Percentiles rank a stretch among this genome's conserved stretches.
Conservation (phyloP, 257 asterid species). For the Coffea eugenioides region DNA sequence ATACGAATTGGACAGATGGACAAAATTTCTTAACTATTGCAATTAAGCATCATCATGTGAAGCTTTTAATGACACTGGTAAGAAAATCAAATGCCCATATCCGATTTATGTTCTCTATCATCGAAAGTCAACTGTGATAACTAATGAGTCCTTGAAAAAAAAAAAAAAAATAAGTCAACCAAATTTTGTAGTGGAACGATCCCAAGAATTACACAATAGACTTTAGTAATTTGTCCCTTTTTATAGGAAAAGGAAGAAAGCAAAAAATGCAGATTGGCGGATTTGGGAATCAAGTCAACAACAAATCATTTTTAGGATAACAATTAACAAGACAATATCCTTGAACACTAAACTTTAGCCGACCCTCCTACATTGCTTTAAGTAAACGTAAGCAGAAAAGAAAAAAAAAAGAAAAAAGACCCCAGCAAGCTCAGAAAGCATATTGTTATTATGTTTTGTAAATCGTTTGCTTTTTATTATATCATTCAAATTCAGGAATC, state of each 20-base stretch:
- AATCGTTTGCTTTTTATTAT: too few relatives aligned
- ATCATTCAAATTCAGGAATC: too few relatives aligned
- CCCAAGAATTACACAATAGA: background rate
- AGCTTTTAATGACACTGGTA: constrained; percentile 9
- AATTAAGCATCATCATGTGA: constrained; percentile 5
- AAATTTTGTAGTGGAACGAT: background rate
- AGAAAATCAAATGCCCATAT: background rate
- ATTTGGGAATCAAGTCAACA: too few relatives aligned
- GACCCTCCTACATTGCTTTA: too few relatives aligned
- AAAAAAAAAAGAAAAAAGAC: too few relatives aligned
- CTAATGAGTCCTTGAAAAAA: background rate
- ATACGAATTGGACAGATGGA: background rate
- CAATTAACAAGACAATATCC: too few relatives aligned
- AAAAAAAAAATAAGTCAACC: background rate
- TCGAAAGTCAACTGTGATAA: constrained; percentile 2
- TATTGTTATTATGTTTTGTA: too few relatives aligned
- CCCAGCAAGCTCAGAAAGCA: too few relatives aligned
- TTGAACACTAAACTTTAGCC: too few relatives aligned
- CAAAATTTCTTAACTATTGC: background rate
- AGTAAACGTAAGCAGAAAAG: too few relatives aligned
- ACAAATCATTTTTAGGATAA: too few relatives aligned
- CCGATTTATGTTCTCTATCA: background rate
- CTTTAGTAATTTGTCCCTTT: background rate
- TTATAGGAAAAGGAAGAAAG: background rate
- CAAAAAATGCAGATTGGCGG: background rate